Conservation (phyloP, 2,329 filamentous ascomycete species). For the Lachnellula subtilissima region DNA sequence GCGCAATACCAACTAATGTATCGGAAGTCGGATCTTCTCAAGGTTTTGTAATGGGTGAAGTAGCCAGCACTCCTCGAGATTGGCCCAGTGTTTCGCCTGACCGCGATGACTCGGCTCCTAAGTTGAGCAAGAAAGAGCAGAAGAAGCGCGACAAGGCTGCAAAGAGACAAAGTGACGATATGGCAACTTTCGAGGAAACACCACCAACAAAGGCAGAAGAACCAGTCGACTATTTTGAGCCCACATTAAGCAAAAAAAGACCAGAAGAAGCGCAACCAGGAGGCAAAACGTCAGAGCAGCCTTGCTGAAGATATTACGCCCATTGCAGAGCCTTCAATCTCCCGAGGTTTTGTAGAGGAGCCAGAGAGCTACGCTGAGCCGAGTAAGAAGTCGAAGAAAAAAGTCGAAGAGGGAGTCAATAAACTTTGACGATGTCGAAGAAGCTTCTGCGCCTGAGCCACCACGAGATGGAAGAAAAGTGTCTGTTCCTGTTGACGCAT, state of each 20-base stretch:
- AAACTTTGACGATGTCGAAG: constrained; percentile 34
- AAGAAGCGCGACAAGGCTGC: constrained; percentile 42
- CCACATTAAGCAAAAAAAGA: constrained; percentile 45
- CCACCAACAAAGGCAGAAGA: constrained; percentile 19
- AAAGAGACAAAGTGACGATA: constrained; percentile 25
- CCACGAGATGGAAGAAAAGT: constrained; percentile 15
- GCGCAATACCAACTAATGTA: constrained; percentile 16
- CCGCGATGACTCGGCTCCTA: constrained; percentile 27
- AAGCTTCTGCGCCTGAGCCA: constrained; percentile 25
- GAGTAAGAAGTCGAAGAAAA: constrained; percentile 29
- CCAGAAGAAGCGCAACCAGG: constrained; percentile 44
- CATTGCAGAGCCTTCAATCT: constrained; percentile 12
- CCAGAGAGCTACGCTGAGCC: constrained; percentile 28
- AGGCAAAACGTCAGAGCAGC: constrained; percentile 34
- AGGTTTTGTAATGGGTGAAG: constrained; percentile 46
- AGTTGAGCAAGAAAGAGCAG: constrained; percentile 36
- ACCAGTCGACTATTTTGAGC: constrained; percentile 24
- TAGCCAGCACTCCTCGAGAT: constrained; percentile 38
- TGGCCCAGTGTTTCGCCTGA: constrained; percentile 33
- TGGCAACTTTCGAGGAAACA: constrained; percentile 15
- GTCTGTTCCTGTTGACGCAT: constrained; percentile 29
- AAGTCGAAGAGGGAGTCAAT: constrained; percentile 30
- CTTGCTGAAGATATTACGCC: constrained; percentile 23
- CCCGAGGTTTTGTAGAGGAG: constrained; percentile 23
- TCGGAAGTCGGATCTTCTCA: constrained; percentile 20